Base-by-base conservation (phyloP, 352 stramenopile genomes). In the Poterioochromonas sp. region DNA sequence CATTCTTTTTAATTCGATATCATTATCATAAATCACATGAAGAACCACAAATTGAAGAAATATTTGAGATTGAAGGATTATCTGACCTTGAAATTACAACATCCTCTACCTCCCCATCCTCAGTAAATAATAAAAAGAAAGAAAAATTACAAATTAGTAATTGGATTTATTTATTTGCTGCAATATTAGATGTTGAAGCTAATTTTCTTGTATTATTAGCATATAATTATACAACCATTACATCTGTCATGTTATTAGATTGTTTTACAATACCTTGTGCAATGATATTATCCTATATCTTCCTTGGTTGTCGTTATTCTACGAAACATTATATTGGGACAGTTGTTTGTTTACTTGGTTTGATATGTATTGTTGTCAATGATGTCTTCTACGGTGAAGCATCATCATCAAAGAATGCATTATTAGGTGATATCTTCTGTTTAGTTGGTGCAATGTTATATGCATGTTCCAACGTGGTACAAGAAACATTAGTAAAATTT, bases 191-290 rank as follows among this genome's bases (percentile, higher is more conserved):
- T 83, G 91, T 98, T 0, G 87, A 97, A 83, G 92, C 90, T 39
- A 80, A 79, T 51, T 65, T 62, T 62, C 80, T 97, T 5, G 88
- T 92, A 60, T 88, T 97, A n/a, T 87, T 93, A n/a, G 93, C 91
- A 2, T 97, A 97, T 83, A 88, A 94, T 68, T 96, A 96, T 83
- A 98, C 94, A 58, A 94, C 88, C 12, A 92, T 98, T 78, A 96
- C 93, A 32, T 97, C 90, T 77, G 88, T 94, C 22, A 97, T 96
- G 85, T 86, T 99, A 79, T 85, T 98, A 43, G 92, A 97, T 79
- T 96, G 92, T 76, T 95, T 98, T 76, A 94, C 92, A 0, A 95
- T 98, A 49, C 92, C 95, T 0, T 90, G 92, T 29, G 90, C 93
- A 15, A 97, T 98, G 91, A 68, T 97, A 39, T 88, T 98, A 35